Conservation (phyloP, 768 basidiomycete genomes). For the Sporobolomyces phaffii region DNA sequence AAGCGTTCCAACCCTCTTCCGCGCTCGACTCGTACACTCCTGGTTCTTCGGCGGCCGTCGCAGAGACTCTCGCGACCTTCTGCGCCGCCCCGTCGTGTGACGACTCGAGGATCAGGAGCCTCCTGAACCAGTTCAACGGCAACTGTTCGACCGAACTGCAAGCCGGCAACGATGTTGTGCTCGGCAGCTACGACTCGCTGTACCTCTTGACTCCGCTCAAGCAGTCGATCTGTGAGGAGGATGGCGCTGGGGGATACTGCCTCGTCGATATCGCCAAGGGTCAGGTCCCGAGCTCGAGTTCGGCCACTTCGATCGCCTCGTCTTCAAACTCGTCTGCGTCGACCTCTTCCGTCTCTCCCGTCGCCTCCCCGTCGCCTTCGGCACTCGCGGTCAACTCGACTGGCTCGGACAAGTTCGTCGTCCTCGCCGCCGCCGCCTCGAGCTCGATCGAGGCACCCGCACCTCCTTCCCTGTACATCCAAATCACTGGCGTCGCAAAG, state of each 20-base stretch:
- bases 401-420: constrained; percentile 15
- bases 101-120: constrained; percentile 54
- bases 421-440: constrained; percentile 35
- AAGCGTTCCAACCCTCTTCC: constrained; percentile 51
- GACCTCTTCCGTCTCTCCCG: constrained; percentile 15
- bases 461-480: constrained; percentile 23
- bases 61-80: constrained; percentile 44
- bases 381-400: constrained; percentile 49
- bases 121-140: constrained; percentile 64
- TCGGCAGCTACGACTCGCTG: constrained; percentile 67
- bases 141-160: constrained; percentile 69
- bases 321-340: constrained; percentile 42
- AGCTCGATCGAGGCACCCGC: constrained; percentile 38
- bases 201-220: constrained; percentile 65
- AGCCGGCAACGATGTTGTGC: constrained; percentile 43
- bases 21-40: constrained; percentile 46
- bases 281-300: constrained; percentile 38
- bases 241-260: constrained; percentile 65
- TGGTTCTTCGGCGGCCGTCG: constrained; percentile 43
- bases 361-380: neutral
- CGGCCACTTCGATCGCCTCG: constrained; percentile 44
- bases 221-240: constrained; percentile 67
- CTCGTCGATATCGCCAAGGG: constrained; percentile 52
- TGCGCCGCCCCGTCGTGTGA: constrained; percentile 43
- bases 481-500: constrained; percentile 7